Base-by-base conservation (phyloP, 2,329 filamentous ascomycete species). In the Geosmithia putterillii region DNA sequence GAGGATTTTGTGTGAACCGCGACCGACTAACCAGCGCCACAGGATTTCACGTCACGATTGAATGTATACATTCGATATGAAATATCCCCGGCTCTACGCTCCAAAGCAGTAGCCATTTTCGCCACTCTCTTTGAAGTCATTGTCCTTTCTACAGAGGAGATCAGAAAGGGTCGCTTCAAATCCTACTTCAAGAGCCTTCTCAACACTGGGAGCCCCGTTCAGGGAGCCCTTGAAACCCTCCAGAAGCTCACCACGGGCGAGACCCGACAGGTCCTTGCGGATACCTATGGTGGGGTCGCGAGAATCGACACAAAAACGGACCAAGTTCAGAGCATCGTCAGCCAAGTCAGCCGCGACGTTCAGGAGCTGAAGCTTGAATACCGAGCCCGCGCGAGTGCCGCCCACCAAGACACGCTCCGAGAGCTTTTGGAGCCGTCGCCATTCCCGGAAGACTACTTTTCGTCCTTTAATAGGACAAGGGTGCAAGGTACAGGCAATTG, bases 401-500 rank as follows among this genome's bases (percentile, higher is more conserved):
- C 53, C 3, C 58, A 62, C 42, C 52, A 60, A 32, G 62, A 67
- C 32, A 60, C 56, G 17, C 50, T 69, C 8, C 64, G 62, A 37
- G 57, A 59, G 17, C 57, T 69, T 0, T 44, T 71, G 0, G 54
- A 56, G 19, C 69, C 69, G 1, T 67, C 65, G 0, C 64, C 62
- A 0, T 66, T 61, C 20, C 59, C 67, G 0, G 58, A 65, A 17
- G 68, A 71, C 44, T 60, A 57, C 20, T 69, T 60, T 45, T 56
- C 57, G 4, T 56, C 58, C 19, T 66, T 70, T 38, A 61, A 57
- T 19, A 64, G 62, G 44, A 58, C 58, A 1, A 55, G 62, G 4
- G 59, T 69, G 0, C 53, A 56, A 1, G 61, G 60, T 0, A 72
- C 69, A 0, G 68, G 69, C 20, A 61, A 70, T 35, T 72, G 69